Conservation (phyloP, 192 early-diverging fungal genomes). For the Coemansia sp. region DNA sequence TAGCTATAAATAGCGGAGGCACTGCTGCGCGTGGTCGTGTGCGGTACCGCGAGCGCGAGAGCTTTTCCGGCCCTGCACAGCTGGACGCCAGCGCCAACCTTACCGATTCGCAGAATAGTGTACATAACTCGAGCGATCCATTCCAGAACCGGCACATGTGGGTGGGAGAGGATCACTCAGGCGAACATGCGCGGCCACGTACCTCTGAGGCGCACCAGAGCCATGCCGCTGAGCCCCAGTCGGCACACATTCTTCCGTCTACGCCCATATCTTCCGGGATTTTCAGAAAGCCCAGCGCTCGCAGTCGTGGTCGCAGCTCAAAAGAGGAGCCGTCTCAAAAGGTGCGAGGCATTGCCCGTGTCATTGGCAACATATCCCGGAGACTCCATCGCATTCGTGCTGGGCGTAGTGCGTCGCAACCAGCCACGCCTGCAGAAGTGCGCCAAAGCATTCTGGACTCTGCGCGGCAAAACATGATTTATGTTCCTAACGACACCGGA, state of each 20-base stretch:
- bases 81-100: conserved; percentile 37
- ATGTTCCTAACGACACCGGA: conserved; percentile 16
- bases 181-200: background rate
- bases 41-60: conserved; percentile 34
- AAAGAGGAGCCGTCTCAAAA: conserved; percentile 13
- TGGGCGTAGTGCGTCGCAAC: conserved; percentile 47
- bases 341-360: conserved; percentile 36
- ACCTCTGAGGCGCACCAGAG: background rate
- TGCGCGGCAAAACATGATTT: conserved; percentile 30
- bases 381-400: conserved; percentile 38
- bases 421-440: conserved; percentile 43
- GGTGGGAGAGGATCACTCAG: conserved; percentile 18
- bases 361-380: conserved; percentile 41
- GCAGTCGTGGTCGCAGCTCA: background rate
- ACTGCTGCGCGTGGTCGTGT: background rate
- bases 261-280: conserved; percentile 29
- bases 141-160: conserved; percentile 30
- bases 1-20: conserved; percentile 5
- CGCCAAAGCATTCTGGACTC: conserved; percentile 39
- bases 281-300: conserved; percentile 17
- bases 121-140: conserved; percentile 14
- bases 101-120: conserved; percentile 36
- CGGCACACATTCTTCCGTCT: conserved; percentile 21
- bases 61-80: conserved; percentile 48
- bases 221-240: background rate